Evolutionary conservation across 2,329 filamentous ascomycete species (phyloP).

Genomic region (Fusarium sp.): DNA sequence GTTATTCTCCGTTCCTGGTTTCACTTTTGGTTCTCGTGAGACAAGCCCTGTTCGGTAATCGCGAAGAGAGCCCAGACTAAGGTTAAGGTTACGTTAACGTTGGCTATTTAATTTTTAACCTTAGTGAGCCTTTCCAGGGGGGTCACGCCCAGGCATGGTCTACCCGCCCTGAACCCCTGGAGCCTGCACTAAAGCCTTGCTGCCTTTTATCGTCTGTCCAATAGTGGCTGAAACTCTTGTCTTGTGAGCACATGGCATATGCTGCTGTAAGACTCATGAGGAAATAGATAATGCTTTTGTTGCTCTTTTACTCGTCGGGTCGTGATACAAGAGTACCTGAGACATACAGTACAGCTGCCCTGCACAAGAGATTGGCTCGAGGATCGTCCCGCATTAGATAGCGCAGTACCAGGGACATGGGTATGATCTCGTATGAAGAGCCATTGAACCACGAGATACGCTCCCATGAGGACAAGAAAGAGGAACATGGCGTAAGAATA

Average conservation of each 20-base stretch:
- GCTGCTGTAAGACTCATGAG: background rate
- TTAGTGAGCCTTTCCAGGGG: background rate
- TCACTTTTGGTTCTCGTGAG: conserved; percentile 14
- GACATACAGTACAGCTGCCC: background rate
- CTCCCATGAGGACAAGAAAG: background rate
- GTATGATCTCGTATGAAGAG: background rate
- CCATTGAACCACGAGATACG: background rate
- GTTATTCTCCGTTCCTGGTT: conserved; percentile 20
- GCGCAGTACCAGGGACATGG: background rate
- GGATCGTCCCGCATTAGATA: conserved; percentile 3
- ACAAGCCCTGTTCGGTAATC: conserved; percentile 26
- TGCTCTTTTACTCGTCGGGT: background rate
- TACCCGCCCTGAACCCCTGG: conserved; percentile 2
- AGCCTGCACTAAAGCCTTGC: background rate
- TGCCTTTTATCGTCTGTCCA: background rate
- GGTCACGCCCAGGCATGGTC: background rate
- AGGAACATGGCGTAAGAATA: background rate
- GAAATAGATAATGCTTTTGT: background rate
- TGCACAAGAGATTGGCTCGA: conserved; percentile 6
- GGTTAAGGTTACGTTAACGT: conserved; percentile 10
- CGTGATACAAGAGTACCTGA: conserved; percentile 1
- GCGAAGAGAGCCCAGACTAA: conserved; percentile 3
- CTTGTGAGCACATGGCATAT: background rate
- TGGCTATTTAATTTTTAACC: conserved; percentile 6
- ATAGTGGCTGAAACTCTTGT: background rate